Base-by-base conservation (phyloP, 345 rosid species). In the Syzygium aqueum region DNA sequence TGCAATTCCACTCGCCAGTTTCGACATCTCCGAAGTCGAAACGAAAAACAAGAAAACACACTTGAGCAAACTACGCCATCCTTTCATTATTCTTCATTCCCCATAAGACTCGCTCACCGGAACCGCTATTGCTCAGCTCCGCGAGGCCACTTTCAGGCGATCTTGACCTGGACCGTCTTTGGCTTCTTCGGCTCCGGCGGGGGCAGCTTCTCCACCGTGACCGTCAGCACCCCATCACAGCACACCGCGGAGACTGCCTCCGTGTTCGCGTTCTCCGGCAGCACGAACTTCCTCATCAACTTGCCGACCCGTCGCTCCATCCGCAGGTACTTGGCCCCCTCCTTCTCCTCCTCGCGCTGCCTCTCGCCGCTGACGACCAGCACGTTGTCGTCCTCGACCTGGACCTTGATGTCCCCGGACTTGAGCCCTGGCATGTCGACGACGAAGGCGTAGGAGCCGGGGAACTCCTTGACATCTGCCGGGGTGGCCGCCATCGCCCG, bases 401-500 rank as follows among this genome's bases (percentile, higher is more conserved):
- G 95, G 15, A 97, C 98, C 85, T 93, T 96, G 73, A 96, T 93
- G 84, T 95, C 96, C 6, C 90, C 93, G 6, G 92, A 92, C 43
- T 92, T 95, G 86, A 96, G 85, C 21, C 99, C 99, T 0, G 98
- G 98, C 98, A 96, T 95, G 90, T 96, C 97, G 57, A 96, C 87
- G 8, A 95, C 86, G 91, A 96, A 97, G 1, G 84, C 92, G 56
- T 92, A 97, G 1, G 95, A 89, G 33, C 87, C 90, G 1, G 92
- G 92, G 21, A 87, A 89, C 89, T 97, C 98, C 40, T 90, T 92
- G 16, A 95, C 97, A 53, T 96, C 99, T 1, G 97, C 98, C 0
- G 97, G 96, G 7, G 99, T 97, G 4, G 94, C 90, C 2, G 99
- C 98, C 99, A 96, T 97, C 1, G 99, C 98, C 77, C 92, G 92